Evolutionary conservation across 345 rosid genomes (phyloP), one percentile per base, ranked within the genome.

Genomic region (Physaria fendleri): DNA sequence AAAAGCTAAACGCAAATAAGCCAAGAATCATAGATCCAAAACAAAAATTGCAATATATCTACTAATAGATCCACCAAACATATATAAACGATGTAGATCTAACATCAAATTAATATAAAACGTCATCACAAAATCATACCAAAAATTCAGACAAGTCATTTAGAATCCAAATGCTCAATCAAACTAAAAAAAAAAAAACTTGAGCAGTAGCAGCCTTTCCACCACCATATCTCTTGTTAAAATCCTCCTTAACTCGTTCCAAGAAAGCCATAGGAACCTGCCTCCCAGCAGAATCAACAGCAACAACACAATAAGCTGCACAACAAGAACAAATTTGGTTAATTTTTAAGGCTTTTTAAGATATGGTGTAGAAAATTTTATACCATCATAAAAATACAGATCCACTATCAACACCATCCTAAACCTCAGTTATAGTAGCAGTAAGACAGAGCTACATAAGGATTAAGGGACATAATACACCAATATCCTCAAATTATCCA

Each of bases 291-390:
- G 97, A 74, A 73, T 90, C 97, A 64, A 74, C 79, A 1, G 99
- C 97, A 62, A 93, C 99, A 49, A 93, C 94, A 37, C 97, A 93
- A 62, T 83, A 93, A 6, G 95, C 99, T 93, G 82, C 80, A 73
- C 55, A 63, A 41, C 56, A 24, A 39, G 0, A 70, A 32, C 46
- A 55, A 48, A 51, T 67, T 5, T 8, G 5, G 21, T 17, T 55
- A 29, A 4, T 32, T 32, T 3, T 23, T n/a, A n/a, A n/a, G n/a
- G n/a, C n/a, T n/a, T n/a, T n/a, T n/a, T n/a, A n/a, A n/a, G n/a
- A n/a, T n/a, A n/a, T n/a, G n/a, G n/a, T n/a, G n/a, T n/a, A n/a
- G n/a, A n/a, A n/a, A n/a, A n/a, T n/a, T 11, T 59, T 10, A 32
- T 14, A 22, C 24, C 6, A 10, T 14, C 13, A 28, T 20, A 27